Percentiles rank a stretch among this genome's conserved stretches.
phyloP scores from a whole-genome alignment of 1,139 yeast genomes.

The Nakaseomyces nivariensis region DNA sequence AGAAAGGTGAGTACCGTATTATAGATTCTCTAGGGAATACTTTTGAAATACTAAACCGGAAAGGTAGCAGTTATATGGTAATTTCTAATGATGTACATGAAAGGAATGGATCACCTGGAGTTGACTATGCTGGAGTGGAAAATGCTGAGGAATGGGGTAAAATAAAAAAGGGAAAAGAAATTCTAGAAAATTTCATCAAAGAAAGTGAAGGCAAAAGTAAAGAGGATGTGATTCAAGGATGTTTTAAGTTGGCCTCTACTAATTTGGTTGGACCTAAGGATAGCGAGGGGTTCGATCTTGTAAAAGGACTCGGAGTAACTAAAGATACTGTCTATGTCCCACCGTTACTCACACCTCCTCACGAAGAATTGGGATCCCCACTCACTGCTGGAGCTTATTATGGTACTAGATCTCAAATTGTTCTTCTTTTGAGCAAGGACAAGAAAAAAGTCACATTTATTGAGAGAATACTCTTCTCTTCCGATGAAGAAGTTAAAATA shows the following conservation, averaged over 20 bases:
- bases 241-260: slow-evolving; percentile 46
- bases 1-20: slow-evolving; percentile 29
- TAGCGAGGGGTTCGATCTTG: slow-evolving; percentile 8
- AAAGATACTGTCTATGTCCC: slow-evolving; percentile 65
- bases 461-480: slow-evolving; percentile 36
- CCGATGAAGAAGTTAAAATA: slow-evolving; percentile 23
- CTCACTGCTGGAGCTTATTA: slow-evolving; percentile 44
- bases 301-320: slow-evolving; percentile 36
- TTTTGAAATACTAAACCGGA: slow-evolving; percentile 33
- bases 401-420: slow-evolving; percentile 87
- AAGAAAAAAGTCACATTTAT: slow-evolving; percentile 37
- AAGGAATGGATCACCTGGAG: slow-evolving; percentile 26
- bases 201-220: slow-evolving; percentile 17
- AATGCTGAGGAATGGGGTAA: slow-evolving; percentile 67
- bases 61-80: slow-evolving; percentile 14
- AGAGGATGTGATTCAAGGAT: slow-evolving; percentile 34
- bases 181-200: slow-evolving; percentile 35
- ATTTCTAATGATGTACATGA: slow-evolving; percentile 30
- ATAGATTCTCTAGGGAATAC: slow-evolving; percentile 27
- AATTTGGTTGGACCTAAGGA: slow-evolving; percentile 24
- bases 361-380: slow-evolving; percentile 30
- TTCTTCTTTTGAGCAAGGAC: slow-evolving; percentile 46
- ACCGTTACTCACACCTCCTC: slow-evolving; percentile 33
- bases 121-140: slow-evolving; percentile 25
- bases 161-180: slow-evolving; percentile 42